phyloP scores from a whole-genome alignment of 2,329 filamentous ascomycete genomes.

The Tolypocladium paradoxum region DNA sequence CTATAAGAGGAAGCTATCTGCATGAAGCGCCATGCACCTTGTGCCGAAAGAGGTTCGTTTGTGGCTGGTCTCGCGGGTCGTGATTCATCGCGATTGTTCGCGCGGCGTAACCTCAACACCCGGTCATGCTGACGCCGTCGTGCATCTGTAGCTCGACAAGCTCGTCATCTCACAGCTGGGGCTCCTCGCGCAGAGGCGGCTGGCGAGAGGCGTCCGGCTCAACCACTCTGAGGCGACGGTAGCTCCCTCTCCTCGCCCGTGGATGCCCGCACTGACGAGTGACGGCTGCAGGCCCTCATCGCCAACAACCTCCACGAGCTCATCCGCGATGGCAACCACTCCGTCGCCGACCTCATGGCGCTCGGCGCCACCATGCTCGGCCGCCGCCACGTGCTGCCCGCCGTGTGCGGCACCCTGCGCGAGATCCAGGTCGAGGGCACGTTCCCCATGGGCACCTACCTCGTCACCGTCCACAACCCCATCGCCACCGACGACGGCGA shows the following conservation, averaged over 20 bases:
- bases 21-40: conserved; percentile 28
- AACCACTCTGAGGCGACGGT: conserved; percentile 87
- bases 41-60: conserved; percentile 35
- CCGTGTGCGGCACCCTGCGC: conserved; percentile 65
- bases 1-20: not conserved
- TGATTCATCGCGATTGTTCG: no score
- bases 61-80: no score
- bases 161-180: conserved; percentile 85
- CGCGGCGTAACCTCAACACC: no score
- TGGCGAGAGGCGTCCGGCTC: conserved; percentile 77
- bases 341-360: conserved; percentile 85
- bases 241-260: conserved; percentile 10
- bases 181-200: conserved; percentile 72
- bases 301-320: conserved; percentile 88
- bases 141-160: conserved; percentile 68
- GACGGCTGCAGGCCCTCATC: conserved; percentile 59
- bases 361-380: conserved; percentile 88
- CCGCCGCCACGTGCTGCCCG: conserved; percentile 79
- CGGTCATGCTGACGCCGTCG: not conserved
- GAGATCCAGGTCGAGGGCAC: conserved; percentile 93
- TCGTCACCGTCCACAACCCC: conserved; percentile 89
- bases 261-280: no score
- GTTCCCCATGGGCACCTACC: conserved; percentile 80
- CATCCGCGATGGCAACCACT: conserved; percentile 91
- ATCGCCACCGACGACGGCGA: conserved; percentile 80